Evolutionary conservation across 805 yeast species (phyloP).

Genomic region (Candida suzukii): DNA sequence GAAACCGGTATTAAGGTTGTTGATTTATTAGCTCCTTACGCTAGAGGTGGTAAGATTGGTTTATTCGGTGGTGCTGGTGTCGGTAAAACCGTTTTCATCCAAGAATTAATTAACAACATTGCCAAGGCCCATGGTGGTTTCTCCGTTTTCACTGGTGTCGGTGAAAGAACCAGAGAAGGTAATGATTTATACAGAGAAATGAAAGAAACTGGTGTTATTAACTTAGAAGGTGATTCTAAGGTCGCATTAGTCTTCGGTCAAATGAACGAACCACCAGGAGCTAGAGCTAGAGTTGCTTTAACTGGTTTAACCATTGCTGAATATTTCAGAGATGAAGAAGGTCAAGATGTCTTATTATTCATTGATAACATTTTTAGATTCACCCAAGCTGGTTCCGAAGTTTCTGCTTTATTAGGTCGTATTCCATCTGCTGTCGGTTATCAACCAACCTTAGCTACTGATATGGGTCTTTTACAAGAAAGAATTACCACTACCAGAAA

Average conservation of each 20-base stretch:
- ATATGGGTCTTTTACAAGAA: slow-evolving; percentile 99
- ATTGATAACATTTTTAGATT: slow-evolving; percentile 99
- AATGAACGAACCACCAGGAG: slow-evolving; percentile 99
- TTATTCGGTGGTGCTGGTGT: slow-evolving; percentile 99
- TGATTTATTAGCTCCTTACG: slow-evolving; percentile 98
- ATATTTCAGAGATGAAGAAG: slow-evolving; percentile 99
- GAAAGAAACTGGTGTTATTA: slow-evolving; percentile 99
- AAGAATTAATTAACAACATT: slow-evolving; percentile 98
- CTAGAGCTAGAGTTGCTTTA: slow-evolving; percentile 99
- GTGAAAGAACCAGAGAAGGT: slow-evolving; percentile 99
- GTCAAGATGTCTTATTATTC: slow-evolving; percentile 99
- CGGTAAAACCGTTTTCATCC: slow-evolving; percentile 99
- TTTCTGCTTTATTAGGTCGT: slow-evolving; percentile 99
- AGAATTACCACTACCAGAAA: slow-evolving; percentile 99
- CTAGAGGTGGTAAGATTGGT: slow-evolving; percentile 99
- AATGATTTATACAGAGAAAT: slow-evolving; percentile 99
- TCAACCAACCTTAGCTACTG: slow-evolving; percentile 99
- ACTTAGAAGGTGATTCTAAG: slow-evolving; percentile 99
- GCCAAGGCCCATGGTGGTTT: slow-evolving; percentile 99
- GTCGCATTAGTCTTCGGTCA: slow-evolving; percentile 99
- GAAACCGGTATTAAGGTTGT: slow-evolving; percentile 99
- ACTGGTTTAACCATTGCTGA: slow-evolving; percentile 99
- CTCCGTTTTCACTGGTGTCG: slow-evolving; percentile 99
- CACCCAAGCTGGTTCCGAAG: slow-evolving; percentile 99
- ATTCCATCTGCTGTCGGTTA: slow-evolving; percentile 99